Base-by-base conservation (phyloP, 345 rosid species). In the Syzygium grande region DNA sequence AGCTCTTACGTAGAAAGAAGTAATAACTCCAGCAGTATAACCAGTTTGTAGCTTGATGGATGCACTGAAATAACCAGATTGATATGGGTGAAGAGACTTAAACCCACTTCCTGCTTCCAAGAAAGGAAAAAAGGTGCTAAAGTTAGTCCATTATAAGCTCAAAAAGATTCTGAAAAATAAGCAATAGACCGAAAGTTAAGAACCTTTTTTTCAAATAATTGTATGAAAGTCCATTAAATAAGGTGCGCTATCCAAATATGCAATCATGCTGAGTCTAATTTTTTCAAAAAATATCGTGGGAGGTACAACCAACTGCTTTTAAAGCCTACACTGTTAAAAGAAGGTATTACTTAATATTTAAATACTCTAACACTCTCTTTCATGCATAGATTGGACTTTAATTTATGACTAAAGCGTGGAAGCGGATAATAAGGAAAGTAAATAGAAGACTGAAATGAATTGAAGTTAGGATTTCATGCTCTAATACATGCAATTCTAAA, bases 11-110 rank as follows among this genome's bases (percentile, higher is more conserved):
- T 96, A 96, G 86, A 97, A 88, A 34, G 95, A 95, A 51, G 99
- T 96, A 86, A 93, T 93, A 53, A 97, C 99, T 90, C 99, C 99
- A 16, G 99, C 99, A 46, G 99, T 97, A 87, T 95, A 97, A 53
- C 99, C 99, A 25, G 98, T 12, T 53, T 97, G 99, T 83, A 97
- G 96, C 92, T 95, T 96, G 87, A 97, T 87, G 58, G 95, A 93
- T 43, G 98, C 96, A 85, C 98, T 95, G 84, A 97, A 95, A 92
- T 95, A 97, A 15, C 99, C 99, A 2, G 98, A 94, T 51, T 73
- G 92, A 86, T 97, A 97, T 9, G 93, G 46, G 11, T 88, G 92
- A 85, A 90, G 87, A 85, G 99, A 97, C 93, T 97, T 96, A 90
- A 92, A 97, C 88, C 99, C 99, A 90, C 99, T 95, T 85, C 99